Evolutionary conservation across 768 basidiomycete genomes (phyloP), one percentile per base, ranked within the genome.

Genomic region (Mrakia blollopis): DNA sequence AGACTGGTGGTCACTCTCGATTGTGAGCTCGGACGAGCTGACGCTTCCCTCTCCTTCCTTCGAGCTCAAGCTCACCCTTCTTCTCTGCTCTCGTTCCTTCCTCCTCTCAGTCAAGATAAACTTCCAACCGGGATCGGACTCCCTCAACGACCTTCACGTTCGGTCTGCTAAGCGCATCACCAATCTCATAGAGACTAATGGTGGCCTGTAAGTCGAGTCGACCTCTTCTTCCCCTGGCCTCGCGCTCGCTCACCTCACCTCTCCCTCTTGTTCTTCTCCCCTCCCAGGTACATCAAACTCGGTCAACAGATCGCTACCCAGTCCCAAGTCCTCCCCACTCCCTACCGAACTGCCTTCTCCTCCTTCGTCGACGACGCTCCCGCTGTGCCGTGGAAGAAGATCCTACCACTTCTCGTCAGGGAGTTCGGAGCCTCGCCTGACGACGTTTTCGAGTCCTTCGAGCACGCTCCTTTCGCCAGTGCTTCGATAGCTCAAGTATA

Each of bases 401-500:
- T 77, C 39, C 76, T 77, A 0, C 76, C 69, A 52, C 14, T 83
- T 7, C 90, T 94, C 80, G 80, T 71, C 35, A 70, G 75, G 30
- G 83, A 84, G 60, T 80, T 85, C 11, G 41, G 52, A 10, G 73
- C 75, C n/a, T 67, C 54, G 54, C 90, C 91, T 0, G 87, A 87
- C 35, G 92, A 91, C 25, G 84, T 94, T 2, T 96, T 96, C 80
- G 89, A 89, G 50, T 84, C 87, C 16, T 96, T 97, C 78, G 91
- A 93, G 74, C 87, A 89, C 78, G 81, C 87, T 3, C 90, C 94
- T 0, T 85, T 92, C 0, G 94, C 94, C 0, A 92, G 91, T 78
- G 95, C 95, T 2, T 92, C 91, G 80, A 91, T 98, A 76, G 94
- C 94, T 0, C 71, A 97, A 82, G 95, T 97, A 0, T 94, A 97